Conservation (phyloP, 2,329 filamentous ascomycete genomes). For the Nigrograna mackinnonii region DNA sequence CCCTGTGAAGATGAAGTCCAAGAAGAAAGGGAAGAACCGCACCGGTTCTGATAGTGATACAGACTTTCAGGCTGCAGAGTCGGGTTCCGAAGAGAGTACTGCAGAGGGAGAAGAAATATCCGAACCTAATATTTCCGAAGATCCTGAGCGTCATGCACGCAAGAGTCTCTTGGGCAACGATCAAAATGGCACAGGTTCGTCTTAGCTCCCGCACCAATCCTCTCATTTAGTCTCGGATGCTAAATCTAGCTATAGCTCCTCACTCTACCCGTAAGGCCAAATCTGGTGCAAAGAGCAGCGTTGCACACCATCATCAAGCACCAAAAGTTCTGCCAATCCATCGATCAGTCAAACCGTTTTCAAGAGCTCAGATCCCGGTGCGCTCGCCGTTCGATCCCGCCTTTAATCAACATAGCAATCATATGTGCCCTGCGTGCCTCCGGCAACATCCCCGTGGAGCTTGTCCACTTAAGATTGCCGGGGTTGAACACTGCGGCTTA, state of each 20-base stretch:
- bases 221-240: too few relatives aligned
- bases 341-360: constrained; percentile 40
- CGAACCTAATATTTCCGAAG: too few relatives aligned
- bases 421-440: constrained; percentile 58
- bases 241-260: too few relatives aligned
- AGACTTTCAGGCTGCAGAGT: constrained; percentile 49
- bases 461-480: constrained; percentile 63
- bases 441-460: constrained; percentile 59
- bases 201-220: constrained; percentile 5
- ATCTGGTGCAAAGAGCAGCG: not conserved
- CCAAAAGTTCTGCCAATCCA: constrained; percentile 18
- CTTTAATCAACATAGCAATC: constrained; percentile 15
- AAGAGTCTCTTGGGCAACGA: too few relatives aligned
- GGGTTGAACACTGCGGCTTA: constrained; percentile 64
- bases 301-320: not conserved
- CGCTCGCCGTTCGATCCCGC: constrained; percentile 28
- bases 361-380: constrained; percentile 30
- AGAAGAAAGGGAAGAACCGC: constrained; percentile 29
- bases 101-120: too few relatives aligned
- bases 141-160: too few relatives aligned
- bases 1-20: constrained; percentile 35
- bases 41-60: constrained; percentile 50
- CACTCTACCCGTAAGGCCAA: too few relatives aligned
- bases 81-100: constrained; percentile 3
- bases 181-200: constrained; percentile 25